Base-by-base conservation (phyloP, 148 eudicot genomes). In the Rhododendron mucronatum region DNA sequence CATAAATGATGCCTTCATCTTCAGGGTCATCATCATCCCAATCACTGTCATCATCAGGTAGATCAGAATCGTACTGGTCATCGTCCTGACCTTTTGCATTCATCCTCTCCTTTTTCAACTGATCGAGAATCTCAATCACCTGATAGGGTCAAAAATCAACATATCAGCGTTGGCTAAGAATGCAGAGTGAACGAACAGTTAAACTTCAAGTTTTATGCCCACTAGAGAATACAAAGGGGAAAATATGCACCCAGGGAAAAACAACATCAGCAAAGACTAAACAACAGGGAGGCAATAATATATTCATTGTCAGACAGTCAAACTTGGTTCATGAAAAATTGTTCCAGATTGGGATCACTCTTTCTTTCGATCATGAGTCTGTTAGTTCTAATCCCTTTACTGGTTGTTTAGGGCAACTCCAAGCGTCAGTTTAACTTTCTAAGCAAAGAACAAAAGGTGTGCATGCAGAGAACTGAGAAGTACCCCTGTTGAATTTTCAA, bases 111-210 rank as follows among this genome's bases (percentile, higher is more conserved):
- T 91, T 88, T 90, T 97, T 97, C 59, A 97, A 90, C 89, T 87
- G 93, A 90, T 97, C 99, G 88, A 97, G 92, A 91, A 97, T 97
- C 26, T 95, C 96, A 91, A 95, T 92, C 55, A 95, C 99, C 98
- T 97, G 90, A 86, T 91, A 87, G 30, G 8, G 59, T 50, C 69
- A 71, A 85, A 41, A 77, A 53, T 3, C 45, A 35, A 83, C 45
- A 13, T 21, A 74, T 85, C 45, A 85, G 57, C 78, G 44, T 28
- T 7, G n/a, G 16, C 69, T 81, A 53, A 86, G 15, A 59, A 84
- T 59, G 37, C 71, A 59, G 18, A 28, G 71, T 55, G 57, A 41
- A 30, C 5, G 21, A 15, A 0, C 1, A 30, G 23, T 80, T 26
- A 26, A 80, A 23, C 39, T 80, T 16, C 59, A n/a, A 51, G 57